Conservation (phyloP, 1,139 yeast species). For the Yamadazyma jaroonii region DNA sequence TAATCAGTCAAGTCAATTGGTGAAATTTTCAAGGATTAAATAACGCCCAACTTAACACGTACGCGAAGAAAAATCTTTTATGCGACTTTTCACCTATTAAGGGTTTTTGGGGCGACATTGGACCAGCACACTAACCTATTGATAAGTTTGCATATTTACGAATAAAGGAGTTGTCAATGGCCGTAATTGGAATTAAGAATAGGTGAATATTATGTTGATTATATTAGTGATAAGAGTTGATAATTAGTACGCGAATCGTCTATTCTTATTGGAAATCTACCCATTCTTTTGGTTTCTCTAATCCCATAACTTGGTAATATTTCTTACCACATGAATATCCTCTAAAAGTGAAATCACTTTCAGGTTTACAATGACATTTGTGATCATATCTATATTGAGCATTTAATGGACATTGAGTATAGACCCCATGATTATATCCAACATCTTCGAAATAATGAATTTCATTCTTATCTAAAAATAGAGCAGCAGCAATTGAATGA, state of each 20-base stretch:
- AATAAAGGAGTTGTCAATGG: background rate
- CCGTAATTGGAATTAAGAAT: too few relatives aligned
- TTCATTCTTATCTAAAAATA: conserved; percentile 61
- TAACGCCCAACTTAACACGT: conserved; percentile 3
- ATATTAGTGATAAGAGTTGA: background rate
- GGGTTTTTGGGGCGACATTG: conserved; percentile 1
- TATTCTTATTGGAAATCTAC: conserved; percentile 18
- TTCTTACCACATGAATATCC: conserved; percentile 54
- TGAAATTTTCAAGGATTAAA: background rate
- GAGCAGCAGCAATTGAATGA: conserved; percentile 79
- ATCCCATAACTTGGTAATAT: conserved; percentile 44
- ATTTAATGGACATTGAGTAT: conserved; percentile 56
- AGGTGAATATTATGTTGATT: too few relatives aligned
- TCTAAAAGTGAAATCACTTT: conserved; percentile 50
- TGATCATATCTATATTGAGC: conserved; percentile 39
- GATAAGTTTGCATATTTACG: background rate
- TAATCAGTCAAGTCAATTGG: background rate
- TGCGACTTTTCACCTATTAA: conserved; percentile 1
- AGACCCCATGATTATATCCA: conserved; percentile 76
- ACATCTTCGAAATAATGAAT: conserved; percentile 79
- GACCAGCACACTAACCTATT: too few relatives aligned
- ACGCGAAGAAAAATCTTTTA: conserved; percentile 2
- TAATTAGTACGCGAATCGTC: background rate
- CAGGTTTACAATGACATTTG: conserved; percentile 51
- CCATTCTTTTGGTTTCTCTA: conserved; percentile 46